These are phyloP conservation scores for Fraxinus platypoda DNA, from an alignment of 305 asterid genomes.

Conservation along the genomic window DNA sequence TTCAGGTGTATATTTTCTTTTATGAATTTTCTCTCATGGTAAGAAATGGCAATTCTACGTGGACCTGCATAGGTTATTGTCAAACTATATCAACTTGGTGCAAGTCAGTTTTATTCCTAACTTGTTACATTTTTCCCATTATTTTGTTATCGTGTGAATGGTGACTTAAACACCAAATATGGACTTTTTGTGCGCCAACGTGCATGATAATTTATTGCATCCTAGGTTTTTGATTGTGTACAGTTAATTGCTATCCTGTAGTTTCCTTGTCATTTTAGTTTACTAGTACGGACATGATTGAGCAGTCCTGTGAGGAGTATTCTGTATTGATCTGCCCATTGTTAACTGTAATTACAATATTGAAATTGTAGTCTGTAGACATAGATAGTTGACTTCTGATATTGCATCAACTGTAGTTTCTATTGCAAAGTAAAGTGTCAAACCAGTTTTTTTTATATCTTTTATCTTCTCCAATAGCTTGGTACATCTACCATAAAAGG, in stretches of 20 bases:
- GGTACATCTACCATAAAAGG: background rate
- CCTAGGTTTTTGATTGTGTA: background rate
- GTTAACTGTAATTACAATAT: background rate
- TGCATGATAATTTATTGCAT: background rate
- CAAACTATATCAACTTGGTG: background rate
- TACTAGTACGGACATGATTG: background rate
- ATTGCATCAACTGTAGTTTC: background rate
- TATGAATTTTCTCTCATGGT: background rate
- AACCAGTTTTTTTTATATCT: background rate
- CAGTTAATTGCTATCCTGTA: background rate
- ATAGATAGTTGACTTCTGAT: background rate
- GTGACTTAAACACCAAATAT: background rate
- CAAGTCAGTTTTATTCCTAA: background rate
- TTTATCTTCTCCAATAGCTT: background rate
- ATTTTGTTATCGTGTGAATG: background rate
- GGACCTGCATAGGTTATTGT: background rate
- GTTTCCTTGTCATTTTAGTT: background rate
- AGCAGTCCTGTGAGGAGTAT: background rate
- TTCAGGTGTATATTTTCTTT: background rate
- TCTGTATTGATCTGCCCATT: background rate
- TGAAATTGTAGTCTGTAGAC: background rate
- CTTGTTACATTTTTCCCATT: background rate
- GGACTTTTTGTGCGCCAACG: background rate
- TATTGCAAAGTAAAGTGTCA: background rate
- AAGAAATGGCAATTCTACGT: background rate